phyloP scores from a whole-genome alignment of 208 protist species.

The Leptomonas pyrrhocoris region DNA sequence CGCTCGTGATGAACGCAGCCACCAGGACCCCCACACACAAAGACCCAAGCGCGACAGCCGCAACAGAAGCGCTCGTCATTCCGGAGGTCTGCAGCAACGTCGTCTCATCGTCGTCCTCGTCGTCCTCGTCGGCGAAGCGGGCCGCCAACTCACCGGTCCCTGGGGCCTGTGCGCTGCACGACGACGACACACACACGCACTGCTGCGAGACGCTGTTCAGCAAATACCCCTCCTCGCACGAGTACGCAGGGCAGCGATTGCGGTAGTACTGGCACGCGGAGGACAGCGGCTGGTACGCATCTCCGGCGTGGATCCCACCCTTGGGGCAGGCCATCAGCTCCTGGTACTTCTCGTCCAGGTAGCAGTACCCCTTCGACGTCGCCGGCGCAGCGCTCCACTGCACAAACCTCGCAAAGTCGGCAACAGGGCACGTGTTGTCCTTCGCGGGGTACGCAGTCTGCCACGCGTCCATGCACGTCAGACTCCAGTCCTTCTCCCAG shows the following conservation, averaged over 20 bases:
- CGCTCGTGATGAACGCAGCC: slow-evolving; percentile 15
- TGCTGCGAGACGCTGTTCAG: slow-evolving; percentile 29
- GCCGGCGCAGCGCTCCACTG: slow-evolving; percentile 35
- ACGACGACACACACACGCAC: slow-evolving; percentile 24
- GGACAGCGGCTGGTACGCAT: slow-evolving; percentile 5
- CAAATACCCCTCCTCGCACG: slow-evolving; percentile 24
- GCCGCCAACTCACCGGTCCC: neutral
- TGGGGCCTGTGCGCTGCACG: neutral
- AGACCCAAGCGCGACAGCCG: slow-evolving; percentile 12
- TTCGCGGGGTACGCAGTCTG: slow-evolving; percentile 33
- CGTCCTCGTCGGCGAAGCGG: neutral
- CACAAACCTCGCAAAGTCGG: slow-evolving; percentile 51
- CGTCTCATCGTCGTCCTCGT: no score
- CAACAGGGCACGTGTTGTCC: slow-evolving; percentile 46
- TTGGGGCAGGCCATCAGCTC: slow-evolving; percentile 25
- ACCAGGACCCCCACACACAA: slow-evolving; percentile 11
- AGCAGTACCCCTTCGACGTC: slow-evolving; percentile 45
- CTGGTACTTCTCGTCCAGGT: slow-evolving; percentile 44
- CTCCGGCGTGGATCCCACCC: slow-evolving; percentile 14
- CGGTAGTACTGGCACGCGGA: slow-evolving; percentile 29
- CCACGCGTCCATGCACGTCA: slow-evolving; percentile 45
- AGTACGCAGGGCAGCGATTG: slow-evolving; percentile 27
- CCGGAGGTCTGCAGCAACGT: slow-evolving; percentile 11
- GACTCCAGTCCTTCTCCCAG: slow-evolving; percentile 38
- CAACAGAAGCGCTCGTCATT: slow-evolving; percentile 9